Percentiles rank a stretch among this genome's conserved stretches.
These are phyloP conservation scores for Apiotrichum gracile DNA, from an alignment of 1,284 basidiomycete genomes.

Conservation along the genomic window DNA sequence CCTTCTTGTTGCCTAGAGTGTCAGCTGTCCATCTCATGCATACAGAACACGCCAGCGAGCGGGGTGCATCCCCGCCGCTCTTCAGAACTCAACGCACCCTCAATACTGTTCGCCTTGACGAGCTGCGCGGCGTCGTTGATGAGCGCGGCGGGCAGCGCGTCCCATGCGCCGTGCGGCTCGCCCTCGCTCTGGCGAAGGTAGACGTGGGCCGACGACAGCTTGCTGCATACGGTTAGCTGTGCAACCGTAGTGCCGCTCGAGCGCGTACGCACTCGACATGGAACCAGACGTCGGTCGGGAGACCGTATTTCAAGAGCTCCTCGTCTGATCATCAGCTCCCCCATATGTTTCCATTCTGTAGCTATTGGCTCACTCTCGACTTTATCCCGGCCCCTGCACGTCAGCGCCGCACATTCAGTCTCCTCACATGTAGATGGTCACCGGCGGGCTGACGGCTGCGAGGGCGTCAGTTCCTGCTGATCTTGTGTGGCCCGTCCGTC, in stretches of 20 bases:
- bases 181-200: constrained; percentile 77
- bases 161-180: constrained; percentile 66
- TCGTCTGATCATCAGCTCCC: constrained; percentile 70
- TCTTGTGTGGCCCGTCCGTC: too few species aligned
- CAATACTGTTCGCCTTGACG: constrained; percentile 96
- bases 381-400: constrained; percentile 76
- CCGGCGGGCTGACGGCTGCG: constrained; percentile 57
- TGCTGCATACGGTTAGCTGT: constrained; percentile 51
- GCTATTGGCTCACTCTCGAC: constrained; percentile 71
- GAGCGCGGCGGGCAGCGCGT: constrained; percentile 71
- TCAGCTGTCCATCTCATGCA: too few species aligned
- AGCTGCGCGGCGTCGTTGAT: constrained; percentile 85
- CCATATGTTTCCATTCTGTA: too few species aligned
- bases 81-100: constrained; percentile 55
- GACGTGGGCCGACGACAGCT: constrained; percentile 88
- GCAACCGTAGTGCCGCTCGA: background rate
- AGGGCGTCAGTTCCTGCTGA: background rate
- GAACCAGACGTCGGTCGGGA: constrained; percentile 54
- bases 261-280: constrained; percentile 50
- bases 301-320: constrained; percentile 86
- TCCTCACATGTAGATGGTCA: constrained; percentile 67
- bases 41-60: too few species aligned
- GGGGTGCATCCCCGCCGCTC: too few species aligned
- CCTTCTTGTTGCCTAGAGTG: constrained; percentile 88
- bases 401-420: background rate